Conservation (phyloP, 139 green algal genomes). For the Choricystis sp. region DNA sequence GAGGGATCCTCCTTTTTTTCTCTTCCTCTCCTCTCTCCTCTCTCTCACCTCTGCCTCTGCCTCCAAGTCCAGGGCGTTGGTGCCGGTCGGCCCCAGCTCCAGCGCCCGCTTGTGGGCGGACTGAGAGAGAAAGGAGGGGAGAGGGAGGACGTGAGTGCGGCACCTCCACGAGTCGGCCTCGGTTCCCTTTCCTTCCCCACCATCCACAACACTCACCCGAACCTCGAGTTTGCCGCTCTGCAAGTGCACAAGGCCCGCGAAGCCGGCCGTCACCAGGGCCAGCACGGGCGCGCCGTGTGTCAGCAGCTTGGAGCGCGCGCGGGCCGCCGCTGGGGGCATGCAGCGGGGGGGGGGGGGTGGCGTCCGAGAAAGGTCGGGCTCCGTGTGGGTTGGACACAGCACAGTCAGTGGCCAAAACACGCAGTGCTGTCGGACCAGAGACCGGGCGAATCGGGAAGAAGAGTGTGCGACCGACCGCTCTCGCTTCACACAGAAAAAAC, state of each 20-base stretch:
- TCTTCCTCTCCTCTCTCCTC: too few species aligned
- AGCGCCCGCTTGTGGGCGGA: not conserved
- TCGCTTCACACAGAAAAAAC: too few species aligned
- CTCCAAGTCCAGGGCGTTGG: not conserved
- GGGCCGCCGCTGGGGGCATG: not conserved
- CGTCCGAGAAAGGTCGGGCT: too few species aligned
- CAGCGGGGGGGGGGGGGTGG: not conserved
- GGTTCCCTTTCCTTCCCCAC: not conserved
- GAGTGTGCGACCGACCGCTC: too few species aligned
- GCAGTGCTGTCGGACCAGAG: too few species aligned
- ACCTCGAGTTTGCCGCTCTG: not conserved
- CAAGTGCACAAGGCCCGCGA: not conserved
- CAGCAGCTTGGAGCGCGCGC: not conserved
- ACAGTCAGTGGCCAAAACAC: too few species aligned
- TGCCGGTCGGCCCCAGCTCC: not conserved
- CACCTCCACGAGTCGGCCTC: not conserved
- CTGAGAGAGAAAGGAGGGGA: not conserved
- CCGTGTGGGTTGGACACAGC: too few species aligned
- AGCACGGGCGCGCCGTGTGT: not conserved
- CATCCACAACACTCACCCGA: not conserved
- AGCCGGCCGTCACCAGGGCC: not conserved
- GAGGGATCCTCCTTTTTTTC: too few species aligned
- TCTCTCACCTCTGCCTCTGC: not conserved
- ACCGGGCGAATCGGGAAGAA: too few species aligned
- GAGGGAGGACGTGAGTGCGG: not conserved